A percentile compares a stretch with the other conserved stretches of the same genome.
These are phyloP conservation scores for Mycosphaerella arachidis DNA, from an alignment of 2,329 filamentous ascomycete genomes.

Conservation along the genomic window DNA sequence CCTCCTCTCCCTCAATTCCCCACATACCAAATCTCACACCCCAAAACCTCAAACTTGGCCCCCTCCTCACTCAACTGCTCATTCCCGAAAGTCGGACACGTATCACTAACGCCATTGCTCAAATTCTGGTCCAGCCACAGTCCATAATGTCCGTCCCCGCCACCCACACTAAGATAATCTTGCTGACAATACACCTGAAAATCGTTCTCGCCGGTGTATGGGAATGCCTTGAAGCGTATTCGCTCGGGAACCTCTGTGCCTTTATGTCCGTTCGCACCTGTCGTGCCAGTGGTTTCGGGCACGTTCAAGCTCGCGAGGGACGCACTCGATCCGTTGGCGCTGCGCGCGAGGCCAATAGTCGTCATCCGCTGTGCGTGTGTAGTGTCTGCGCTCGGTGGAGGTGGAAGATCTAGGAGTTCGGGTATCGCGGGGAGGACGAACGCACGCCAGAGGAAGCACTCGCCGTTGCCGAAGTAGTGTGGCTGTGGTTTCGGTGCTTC, in stretches of 20 bases:
- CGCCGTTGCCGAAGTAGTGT: slow-evolving; percentile 91
- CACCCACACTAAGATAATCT: slow-evolving; percentile 79
- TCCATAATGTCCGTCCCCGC: slow-evolving; percentile 81
- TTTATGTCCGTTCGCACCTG: slow-evolving; percentile 23
- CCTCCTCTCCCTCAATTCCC: slow-evolving; percentile 42
- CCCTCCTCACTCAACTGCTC: slow-evolving; percentile 90
- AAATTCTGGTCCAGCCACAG: slow-evolving; percentile 87
- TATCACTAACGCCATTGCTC: slow-evolving; percentile 75
- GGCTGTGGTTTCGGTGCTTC: slow-evolving; percentile 76
- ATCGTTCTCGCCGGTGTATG: slow-evolving; percentile 92
- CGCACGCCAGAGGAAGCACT: slow-evolving; percentile 88
- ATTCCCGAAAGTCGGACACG: slow-evolving; percentile 90
- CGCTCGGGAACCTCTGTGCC: slow-evolving; percentile 58
- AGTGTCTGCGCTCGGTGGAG: slow-evolving; percentile 64
- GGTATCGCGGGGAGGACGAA: slow-evolving; percentile 57
- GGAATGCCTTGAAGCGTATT: slow-evolving; percentile 94
- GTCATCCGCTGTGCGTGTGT: slow-evolving; percentile 59
- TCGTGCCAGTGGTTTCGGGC: slow-evolving; percentile 14
- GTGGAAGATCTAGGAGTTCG: slow-evolving; percentile 56
- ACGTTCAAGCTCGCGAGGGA: slow-evolving; percentile 27
- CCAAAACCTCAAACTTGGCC: slow-evolving; percentile 83
- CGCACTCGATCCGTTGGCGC: slow-evolving; percentile 22
- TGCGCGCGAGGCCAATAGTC: slow-evolving; percentile 42
- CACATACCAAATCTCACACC: slow-evolving; percentile 90
- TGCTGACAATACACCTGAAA: slow-evolving; percentile 93